A percentile compares a stretch with the other conserved stretches of the same genome.
Evolutionary conservation across 768 basidiomycete genomes (phyloP).

Genomic region (Agaricus subrufescens): DNA sequence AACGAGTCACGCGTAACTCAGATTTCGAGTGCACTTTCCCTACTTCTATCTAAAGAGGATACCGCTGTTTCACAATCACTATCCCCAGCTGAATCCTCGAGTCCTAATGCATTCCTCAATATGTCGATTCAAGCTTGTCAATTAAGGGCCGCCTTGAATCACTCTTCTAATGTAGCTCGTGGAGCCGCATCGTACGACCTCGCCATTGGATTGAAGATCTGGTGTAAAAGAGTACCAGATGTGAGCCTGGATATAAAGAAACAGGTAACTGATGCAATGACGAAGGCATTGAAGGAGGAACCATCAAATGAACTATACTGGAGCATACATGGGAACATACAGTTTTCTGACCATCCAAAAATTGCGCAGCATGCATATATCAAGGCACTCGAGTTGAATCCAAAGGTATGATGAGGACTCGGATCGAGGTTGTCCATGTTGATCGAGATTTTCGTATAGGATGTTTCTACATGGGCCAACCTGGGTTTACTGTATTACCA

Average conservation of each 20-base stretch:
- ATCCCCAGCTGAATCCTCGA: neutral
- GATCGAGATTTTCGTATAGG: conserved; percentile 33
- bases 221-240: conserved; percentile 26
- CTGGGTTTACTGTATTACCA: conserved; percentile 84
- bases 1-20: conserved; percentile 35
- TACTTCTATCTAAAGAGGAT: conserved; percentile 1
- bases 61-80: neutral
- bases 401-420: conserved; percentile 44
- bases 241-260: conserved; percentile 22
- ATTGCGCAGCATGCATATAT: conserved; percentile 91
- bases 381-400: conserved; percentile 79
- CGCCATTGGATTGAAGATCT: conserved; percentile 53
- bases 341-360: conserved; percentile 62
- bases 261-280: conserved; percentile 49
- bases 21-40: conserved; percentile 25
- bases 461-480: conserved; percentile 76
- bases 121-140: conserved; percentile 56
- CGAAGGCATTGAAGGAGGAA: conserved; percentile 69
- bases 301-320: conserved; percentile 72
- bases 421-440: conserved; percentile 1
- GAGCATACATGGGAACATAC: conserved; percentile 74
- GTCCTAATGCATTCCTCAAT: conserved; percentile 28
- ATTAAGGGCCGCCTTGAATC: conserved; percentile 53
- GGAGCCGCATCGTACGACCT: conserved; percentile 76
- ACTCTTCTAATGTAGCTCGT: conserved; percentile 35